These are phyloP conservation scores for Trichosporon sp. DNA, from an alignment of 1,284 basidiomycete species.

Conservation along the genomic window DNA sequence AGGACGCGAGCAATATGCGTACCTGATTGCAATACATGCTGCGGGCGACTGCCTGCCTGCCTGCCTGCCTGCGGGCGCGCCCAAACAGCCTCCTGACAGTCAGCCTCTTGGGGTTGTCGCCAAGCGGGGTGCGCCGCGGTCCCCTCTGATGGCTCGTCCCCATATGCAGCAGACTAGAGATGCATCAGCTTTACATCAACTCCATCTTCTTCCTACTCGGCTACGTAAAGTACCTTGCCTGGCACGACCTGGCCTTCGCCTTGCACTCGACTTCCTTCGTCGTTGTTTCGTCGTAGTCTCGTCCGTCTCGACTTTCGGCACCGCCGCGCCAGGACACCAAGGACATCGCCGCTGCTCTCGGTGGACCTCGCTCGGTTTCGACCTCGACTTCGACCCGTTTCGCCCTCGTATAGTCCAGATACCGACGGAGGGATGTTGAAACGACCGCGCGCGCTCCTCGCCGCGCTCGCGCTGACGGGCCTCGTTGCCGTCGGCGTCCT, in stretches of 20 bases:
- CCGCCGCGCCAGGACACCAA: too few species aligned
- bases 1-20: constrained; percentile 11
- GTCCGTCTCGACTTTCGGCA: too few species aligned
- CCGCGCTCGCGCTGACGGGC: constrained; percentile 1
- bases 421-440: not conserved
- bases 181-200: not conserved
- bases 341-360: too few species aligned
- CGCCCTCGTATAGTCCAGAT: too few species aligned
- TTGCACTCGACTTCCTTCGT: not conserved
- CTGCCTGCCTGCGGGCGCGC: not conserved
- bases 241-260: not conserved
- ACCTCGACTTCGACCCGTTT: too few species aligned
- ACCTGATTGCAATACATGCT: not conserved
- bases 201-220: not conserved
- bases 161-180: not conserved
- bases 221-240: not conserved
- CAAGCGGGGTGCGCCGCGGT: not conserved
- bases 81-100: constrained; percentile 8
- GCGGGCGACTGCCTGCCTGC: not conserved
- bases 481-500: constrained; percentile 2
- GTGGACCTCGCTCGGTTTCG: too few species aligned
- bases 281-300: not conserved
- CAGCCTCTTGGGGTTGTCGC: constrained; percentile 3
- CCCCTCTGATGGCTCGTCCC: not conserved
- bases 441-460: constrained; percentile 10